Evolutionary conservation across 129 eudicot genomes (phyloP), one percentile per base, ranked within the genome.

Genomic region (Centaurea solstitialis): DNA sequence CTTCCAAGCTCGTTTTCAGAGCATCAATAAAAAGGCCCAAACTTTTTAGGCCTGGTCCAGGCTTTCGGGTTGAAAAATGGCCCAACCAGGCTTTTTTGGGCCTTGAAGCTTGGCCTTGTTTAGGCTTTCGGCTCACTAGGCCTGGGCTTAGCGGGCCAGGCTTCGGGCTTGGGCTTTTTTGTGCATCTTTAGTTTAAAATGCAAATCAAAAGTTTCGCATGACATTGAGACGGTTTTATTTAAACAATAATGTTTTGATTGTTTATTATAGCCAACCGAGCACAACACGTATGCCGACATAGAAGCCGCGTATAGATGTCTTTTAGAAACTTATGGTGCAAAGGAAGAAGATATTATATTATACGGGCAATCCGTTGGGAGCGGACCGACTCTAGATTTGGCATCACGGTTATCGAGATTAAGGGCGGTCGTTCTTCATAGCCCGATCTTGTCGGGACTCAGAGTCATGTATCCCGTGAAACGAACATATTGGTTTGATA

Each of bases 401-500:
- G 96, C 97, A 22, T 90, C 96, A 26, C 92, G 93, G 53, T 81
- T 94, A 78, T 83, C 91, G 23, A 86, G 92, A 68, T 89, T 94
- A 77, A 86, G 98, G 89, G 98, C 96, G 0, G 97, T 92, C 66
- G 94, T 94, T 86, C 97, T 94, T 83, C 98, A 94, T 83, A 94
- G 98, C 78, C 97, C 98, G 0, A 94, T 94, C 76, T 76, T 89
- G 70, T 94, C 98, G 33, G 98, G 97, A 65, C 91, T 94, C 75
- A 89, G 98, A 50, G 98, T 94, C 82, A 92, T 94, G 97, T 94
- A 92, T 89, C 97, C 98, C n/a, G 98, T 94, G 59, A 94, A 94
- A 87, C 88, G 91, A 57, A 87, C 97, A 57, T 94, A 90, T 64
- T 92, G 98, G 97, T 94, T 94, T 82, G 98, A 94, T 87, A 94